phyloP scores from a whole-genome alignment of 768 basidiomycete species.

The Lepiota brunneoincarnata region DNA sequence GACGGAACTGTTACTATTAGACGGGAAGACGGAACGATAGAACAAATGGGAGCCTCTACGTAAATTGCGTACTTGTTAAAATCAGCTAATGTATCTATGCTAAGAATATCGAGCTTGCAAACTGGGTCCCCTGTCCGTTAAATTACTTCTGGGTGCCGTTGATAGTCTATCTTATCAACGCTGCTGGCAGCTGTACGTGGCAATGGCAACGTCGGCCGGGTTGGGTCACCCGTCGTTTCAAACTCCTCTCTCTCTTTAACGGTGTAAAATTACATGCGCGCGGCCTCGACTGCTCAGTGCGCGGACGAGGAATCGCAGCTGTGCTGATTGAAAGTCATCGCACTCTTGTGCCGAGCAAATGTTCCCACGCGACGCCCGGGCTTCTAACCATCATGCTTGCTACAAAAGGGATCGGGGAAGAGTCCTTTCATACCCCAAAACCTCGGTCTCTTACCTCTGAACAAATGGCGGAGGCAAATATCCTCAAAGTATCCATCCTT shows the following conservation, averaged over 20 bases:
- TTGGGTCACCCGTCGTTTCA: constrained; percentile 9
- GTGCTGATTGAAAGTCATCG: neutral
- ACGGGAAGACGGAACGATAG: constrained; percentile 42
- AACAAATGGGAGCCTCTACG: constrained; percentile 14
- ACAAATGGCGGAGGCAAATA: constrained; percentile 40
- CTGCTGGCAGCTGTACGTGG: neutral
- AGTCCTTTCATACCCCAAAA: constrained; percentile 8
- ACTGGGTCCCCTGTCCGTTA: constrained; percentile 7
- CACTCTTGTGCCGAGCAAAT: too few species aligned
- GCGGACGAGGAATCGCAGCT: neutral
- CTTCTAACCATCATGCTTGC: constrained; percentile 7
- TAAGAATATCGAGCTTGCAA: neutral
- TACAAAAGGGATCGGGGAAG: constrained; percentile 12
- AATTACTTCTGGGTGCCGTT: neutral
- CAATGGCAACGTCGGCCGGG: neutral
- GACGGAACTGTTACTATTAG: constrained; percentile 72
- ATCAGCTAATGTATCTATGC: neutral
- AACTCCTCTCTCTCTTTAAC: neutral
- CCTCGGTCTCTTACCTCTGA: neutral
- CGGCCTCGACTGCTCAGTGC: neutral
- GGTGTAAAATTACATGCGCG: neutral
- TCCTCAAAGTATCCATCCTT: constrained; percentile 80
- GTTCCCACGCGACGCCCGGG: constrained; percentile 10
- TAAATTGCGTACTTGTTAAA: neutral
- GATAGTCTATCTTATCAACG: neutral